These are phyloP conservation scores for Cutaneotrichosporon cavernicola DNA, from an alignment of 1,284 basidiomycete species.

Conservation along the genomic window DNA sequence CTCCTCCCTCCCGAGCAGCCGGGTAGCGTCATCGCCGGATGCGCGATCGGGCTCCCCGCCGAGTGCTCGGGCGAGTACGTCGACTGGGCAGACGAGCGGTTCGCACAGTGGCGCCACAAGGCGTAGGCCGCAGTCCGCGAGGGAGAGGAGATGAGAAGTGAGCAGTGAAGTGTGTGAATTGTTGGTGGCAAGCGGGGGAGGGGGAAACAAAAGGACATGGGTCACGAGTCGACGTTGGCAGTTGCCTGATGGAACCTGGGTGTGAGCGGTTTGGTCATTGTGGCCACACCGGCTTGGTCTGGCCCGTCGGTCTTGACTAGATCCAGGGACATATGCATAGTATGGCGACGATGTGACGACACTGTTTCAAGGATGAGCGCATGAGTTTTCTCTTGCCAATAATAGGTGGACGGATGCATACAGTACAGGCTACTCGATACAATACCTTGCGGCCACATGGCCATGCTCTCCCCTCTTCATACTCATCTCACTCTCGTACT, in stretches of 20 bases:
- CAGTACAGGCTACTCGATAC: neutral
- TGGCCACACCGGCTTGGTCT: neutral
- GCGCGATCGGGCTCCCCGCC: slow-evolving; percentile 50
- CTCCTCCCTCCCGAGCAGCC: slow-evolving; percentile 55
- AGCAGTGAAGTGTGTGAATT: neutral
- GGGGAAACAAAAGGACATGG: neutral
- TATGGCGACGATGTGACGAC: neutral
- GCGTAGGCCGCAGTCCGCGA: neutral
- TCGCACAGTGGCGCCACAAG: slow-evolving; percentile 24
- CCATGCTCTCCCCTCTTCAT: neutral
- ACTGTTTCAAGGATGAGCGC: neutral
- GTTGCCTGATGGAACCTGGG: neutral
- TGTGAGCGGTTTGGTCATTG: neutral
- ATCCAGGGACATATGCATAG: slow-evolving; percentile 1
- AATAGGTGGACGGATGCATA: neutral
- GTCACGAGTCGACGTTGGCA: neutral
- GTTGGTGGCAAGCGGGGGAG: neutral
- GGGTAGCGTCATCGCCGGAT: slow-evolving; percentile 55
- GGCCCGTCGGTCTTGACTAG: neutral
- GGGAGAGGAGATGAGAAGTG: neutral
- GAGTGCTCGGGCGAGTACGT: slow-evolving; percentile 56
- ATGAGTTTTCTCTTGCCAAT: neutral
- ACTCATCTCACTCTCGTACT: neutral
- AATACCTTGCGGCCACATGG: neutral
- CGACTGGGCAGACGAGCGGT: slow-evolving; percentile 54